phyloP scores from a whole-genome alignment of 306 rosid genomes.

The Pterocarpus santalinus region DNA sequence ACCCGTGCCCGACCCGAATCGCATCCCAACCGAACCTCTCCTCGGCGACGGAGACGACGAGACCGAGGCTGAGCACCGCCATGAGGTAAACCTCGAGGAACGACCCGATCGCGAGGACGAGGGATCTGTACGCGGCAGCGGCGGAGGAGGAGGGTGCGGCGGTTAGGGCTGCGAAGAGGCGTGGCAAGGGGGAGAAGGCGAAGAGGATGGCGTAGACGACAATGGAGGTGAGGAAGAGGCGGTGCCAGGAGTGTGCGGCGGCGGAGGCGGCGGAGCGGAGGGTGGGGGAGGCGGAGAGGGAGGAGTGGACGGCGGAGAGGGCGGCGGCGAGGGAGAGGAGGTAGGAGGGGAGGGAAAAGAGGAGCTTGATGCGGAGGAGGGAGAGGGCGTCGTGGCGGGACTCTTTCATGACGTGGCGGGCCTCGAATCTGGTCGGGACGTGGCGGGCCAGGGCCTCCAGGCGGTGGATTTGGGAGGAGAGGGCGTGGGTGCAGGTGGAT shows the following conservation, averaged over 20 bases:
- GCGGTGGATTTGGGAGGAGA: constrained; percentile 59
- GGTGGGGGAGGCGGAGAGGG: constrained; percentile 50
- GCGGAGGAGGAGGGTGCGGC: background rate
- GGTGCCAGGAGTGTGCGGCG: constrained; percentile 47
- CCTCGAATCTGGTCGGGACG: constrained; percentile 75
- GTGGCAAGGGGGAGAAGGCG: constrained; percentile 53
- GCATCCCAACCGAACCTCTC: constrained; percentile 78
- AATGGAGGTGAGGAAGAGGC: constrained; percentile 66
- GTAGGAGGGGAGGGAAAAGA: constrained; percentile 64
- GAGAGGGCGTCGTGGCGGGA: constrained; percentile 72
- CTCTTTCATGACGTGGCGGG: constrained; percentile 77
- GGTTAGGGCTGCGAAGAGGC: constrained; percentile 38
- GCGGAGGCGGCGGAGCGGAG: constrained; percentile 49
- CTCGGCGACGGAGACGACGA: constrained; percentile 77
- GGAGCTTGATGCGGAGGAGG: constrained; percentile 63
- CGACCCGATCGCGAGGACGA: constrained; percentile 41
- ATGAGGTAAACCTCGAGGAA: constrained; percentile 66
- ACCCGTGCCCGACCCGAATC: constrained; percentile 55
- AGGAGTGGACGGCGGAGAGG: constrained; percentile 61
- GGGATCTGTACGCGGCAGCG: constrained; percentile 6
- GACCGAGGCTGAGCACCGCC: constrained; percentile 61
- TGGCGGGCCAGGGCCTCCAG: constrained; percentile 74
- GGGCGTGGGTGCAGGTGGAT: constrained; percentile 58
- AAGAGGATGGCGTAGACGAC: constrained; percentile 56
- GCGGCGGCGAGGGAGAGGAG: constrained; percentile 73